Evolutionary conservation across 176 grass and related monocot species (phyloP), one percentile per base, ranked within the genome.

Genomic region (Zizania latifolia): DNA sequence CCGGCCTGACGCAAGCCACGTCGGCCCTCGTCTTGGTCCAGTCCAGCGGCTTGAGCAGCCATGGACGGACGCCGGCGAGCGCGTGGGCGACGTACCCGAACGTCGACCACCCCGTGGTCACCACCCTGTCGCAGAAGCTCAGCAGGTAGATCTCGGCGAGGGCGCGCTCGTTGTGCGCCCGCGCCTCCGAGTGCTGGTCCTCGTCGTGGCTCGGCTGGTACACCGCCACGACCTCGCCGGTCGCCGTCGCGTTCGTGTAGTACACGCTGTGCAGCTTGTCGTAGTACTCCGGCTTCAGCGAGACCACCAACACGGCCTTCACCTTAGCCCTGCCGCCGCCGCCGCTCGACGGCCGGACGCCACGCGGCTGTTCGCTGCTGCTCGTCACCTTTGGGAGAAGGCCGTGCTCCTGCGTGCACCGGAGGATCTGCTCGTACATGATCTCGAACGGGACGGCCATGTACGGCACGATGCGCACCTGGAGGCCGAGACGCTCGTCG

Each of bases 11-110:
- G 79, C 94, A 98, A 14, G 83, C 84, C 2, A 66, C 56, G 9
- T 69, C 54, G 16, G 83, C 45, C 72, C 46, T 76, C 70, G 10
- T 19, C 21, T 41, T 76, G 19, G 5, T 22, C 70, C 14, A 50
- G 11, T 65, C 69, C 13, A 43, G 46, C 65, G 48, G 78, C 23
- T 3, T 0, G 8, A 96, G 77, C 61, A 87, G 70, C 72, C 72
- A 81, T 0, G 92, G 92, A 11, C 80, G 83, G 59, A 80, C 31
- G 2, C 86, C 92, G 1, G 83, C 92, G 4, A 96, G 56, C 50
- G 84, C 78, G 66, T 96, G 81, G 55, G 92, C 86, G 46, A 83
- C 79, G 63, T 96, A 96, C 29, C 89, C 89, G 79, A 92, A 96
- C 16, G 92, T 96, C 2, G 92, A 96, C 84, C 85, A 87, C 45